phyloP scores from a whole-genome alignment of 1,139 yeast species.

The Pichia cactophila region DNA sequence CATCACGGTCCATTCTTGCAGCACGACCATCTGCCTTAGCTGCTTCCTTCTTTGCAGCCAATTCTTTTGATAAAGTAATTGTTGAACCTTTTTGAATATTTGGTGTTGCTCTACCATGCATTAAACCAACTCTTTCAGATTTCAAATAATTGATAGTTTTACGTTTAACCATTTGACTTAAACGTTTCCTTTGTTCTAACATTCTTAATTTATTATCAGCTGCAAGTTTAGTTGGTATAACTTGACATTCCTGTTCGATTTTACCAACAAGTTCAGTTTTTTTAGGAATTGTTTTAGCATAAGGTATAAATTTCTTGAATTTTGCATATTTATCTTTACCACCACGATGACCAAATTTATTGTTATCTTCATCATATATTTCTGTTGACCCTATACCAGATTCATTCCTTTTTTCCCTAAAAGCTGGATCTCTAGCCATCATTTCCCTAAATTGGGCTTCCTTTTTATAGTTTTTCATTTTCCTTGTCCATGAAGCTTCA shows the following conservation, averaged over 20 bases:
- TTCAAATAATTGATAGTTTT: slow-evolving; percentile 33
- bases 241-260: slow-evolving; percentile 86
- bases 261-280: slow-evolving; percentile 82
- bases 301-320: slow-evolving; percentile 43
- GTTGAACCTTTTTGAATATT: slow-evolving; percentile 61
- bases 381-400: slow-evolving; percentile 21
- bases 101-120: slow-evolving; percentile 79
- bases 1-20: slow-evolving; percentile 89
- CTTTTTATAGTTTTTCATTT: slow-evolving; percentile 27
- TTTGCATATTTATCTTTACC: slow-evolving; percentile 13
- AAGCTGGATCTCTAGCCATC: slow-evolving; percentile 20
- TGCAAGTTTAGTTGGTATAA: slow-evolving; percentile 71
- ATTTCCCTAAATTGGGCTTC: slow-evolving; percentile 28
- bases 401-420: slow-evolving; percentile 21
- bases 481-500: slow-evolving; percentile 27
- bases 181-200: slow-evolving; percentile 39
- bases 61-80: slow-evolving; percentile 53
- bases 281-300: slow-evolving; percentile 75
- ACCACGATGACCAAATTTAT: slow-evolving; percentile 6
- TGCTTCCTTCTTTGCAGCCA: slow-evolving; percentile 29
- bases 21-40: slow-evolving; percentile 73
- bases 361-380: slow-evolving; percentile 6
- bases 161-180: slow-evolving; percentile 31
- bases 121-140: slow-evolving; percentile 71
- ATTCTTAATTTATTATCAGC: slow-evolving; percentile 57